phyloP scores from a whole-genome alignment of 176 grass and related monocot genomes.

The Oryza punctata region DNA sequence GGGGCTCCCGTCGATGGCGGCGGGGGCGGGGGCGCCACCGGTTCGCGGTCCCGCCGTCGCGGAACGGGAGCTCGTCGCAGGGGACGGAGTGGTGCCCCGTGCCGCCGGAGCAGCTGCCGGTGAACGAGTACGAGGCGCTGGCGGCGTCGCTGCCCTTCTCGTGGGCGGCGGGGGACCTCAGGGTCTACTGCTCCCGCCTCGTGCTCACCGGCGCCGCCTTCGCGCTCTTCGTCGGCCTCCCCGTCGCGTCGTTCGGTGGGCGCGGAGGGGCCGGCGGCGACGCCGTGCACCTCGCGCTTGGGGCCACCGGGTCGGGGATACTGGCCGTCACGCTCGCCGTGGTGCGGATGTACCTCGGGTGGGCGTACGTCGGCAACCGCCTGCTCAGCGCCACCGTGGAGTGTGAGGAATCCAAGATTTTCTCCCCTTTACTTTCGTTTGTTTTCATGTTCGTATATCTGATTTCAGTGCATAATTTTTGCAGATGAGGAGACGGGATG shows the following conservation, averaged over 20 bases:
- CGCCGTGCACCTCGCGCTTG: slow-evolving; percentile 60
- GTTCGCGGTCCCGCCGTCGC: slow-evolving; percentile 47
- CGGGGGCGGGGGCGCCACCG: background rate
- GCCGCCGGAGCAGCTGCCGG: slow-evolving; percentile 78
- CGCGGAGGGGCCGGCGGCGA: slow-evolving; percentile 41
- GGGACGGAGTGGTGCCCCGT: slow-evolving; percentile 96
- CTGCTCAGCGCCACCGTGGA: slow-evolving; percentile 93
- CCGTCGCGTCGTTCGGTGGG: slow-evolving; percentile 76
- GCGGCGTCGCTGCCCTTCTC: slow-evolving; percentile 73
- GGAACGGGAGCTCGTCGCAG: slow-evolving; percentile 84
- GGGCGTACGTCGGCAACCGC: slow-evolving; percentile 94
- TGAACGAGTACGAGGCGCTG: slow-evolving; percentile 94
- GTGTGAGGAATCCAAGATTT: slow-evolving; percentile 54
- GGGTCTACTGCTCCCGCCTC: slow-evolving; percentile 71
- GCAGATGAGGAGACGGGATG: slow-evolving; percentile 98
- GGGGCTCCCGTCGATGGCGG: background rate
- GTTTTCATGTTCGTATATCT: background rate
- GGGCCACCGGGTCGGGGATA: slow-evolving; percentile 66
- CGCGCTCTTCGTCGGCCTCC: slow-evolving; percentile 77
- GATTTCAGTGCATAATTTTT: background rate
- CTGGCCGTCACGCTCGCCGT: slow-evolving; percentile 85
- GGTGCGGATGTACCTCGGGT: slow-evolving; percentile 93
- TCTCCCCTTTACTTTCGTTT: background rate
- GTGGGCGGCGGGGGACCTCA: slow-evolving; percentile 68
- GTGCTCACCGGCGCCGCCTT: slow-evolving; percentile 56